Percentiles rank a stretch among this genome's conserved stretches.
These are phyloP conservation scores for Lomentospora prolificans DNA, from an alignment of 2,329 filamentous ascomycete genomes.

Conservation along the genomic window DNA sequence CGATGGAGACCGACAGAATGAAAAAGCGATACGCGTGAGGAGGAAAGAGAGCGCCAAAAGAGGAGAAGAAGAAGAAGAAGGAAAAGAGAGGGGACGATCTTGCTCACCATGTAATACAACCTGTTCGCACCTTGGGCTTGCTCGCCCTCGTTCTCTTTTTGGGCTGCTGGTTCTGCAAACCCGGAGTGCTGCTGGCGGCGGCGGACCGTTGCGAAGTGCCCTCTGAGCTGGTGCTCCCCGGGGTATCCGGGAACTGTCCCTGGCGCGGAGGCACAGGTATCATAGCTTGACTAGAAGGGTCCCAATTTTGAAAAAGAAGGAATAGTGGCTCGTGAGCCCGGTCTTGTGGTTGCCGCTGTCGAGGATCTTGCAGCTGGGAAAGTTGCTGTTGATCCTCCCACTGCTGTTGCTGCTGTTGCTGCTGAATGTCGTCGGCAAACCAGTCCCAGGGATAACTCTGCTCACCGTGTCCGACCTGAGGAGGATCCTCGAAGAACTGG, in stretches of 20 bases:
- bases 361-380: too few species aligned
- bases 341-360: background rate
- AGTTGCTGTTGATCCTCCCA: too few species aligned
- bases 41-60: background rate
- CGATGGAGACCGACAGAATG: background rate
- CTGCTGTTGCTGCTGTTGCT: background rate
- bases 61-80: background rate
- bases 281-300: background rate
- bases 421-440: background rate
- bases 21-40: background rate
- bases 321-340: background rate
- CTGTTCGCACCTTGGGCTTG: conserved; percentile 28
- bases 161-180: background rate
- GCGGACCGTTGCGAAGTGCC: background rate
- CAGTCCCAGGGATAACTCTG: background rate
- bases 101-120: conserved; percentile 29
- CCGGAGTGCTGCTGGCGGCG: background rate
- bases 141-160: conserved; percentile 21
- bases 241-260: background rate
- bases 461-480: background rate
- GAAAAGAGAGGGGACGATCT: background rate
- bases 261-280: background rate
- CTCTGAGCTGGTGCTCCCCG: background rate
- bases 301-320: background rate
- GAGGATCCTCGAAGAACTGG: background rate